Base-by-base conservation (phyloP, 177 flowering plant species). In the Vitis hybrid region DNA sequence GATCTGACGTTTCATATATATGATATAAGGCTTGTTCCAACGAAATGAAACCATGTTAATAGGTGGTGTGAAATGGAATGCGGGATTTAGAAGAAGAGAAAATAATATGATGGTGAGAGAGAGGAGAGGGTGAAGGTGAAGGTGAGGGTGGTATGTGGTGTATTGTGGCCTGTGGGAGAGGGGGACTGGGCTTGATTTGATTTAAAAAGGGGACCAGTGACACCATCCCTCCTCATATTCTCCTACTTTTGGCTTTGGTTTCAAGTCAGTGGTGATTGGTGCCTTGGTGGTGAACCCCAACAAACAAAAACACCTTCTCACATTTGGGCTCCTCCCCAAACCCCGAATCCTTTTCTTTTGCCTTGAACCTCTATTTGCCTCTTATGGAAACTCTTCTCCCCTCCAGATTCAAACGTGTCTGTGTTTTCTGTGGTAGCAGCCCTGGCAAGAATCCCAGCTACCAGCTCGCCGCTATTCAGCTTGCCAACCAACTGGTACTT, bases 381-480 rank as follows among this genome's bases (percentile, higher is more conserved):
- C 69, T 65, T 51, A 81, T 79, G 84, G 84, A 81, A 63, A 73
- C 54, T 58, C 74, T 69, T 30, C 70, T 60, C 18, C 68, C 30
- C 49, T 89, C 90, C n/a, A 87, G 85, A 68, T 89, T 87, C 83
- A 74, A 78, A 48, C 82, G 91, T 57, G 74, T 85, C 3, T 87
- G 91, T 64, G 93, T 87, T 11, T 89, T 87, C 81, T 87, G 93
- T 46, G 93, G 93, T 0, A 87, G 93, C 78, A 87, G 91, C 62
- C 87, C 82, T 0, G 91, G 93, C 24, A 89, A 86, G 79, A 89
- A 80, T 54, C 90, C 88, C 11, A 81, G 80, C 68, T 89, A 87
- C 68, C 91, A 82, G 71, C 80, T 83, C 61, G 86, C 93, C 6
- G 91, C 93, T 49, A 75, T 83, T 64, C 88, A 89, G 64, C 90